phyloP scores from a whole-genome alignment of 345 rosid genomes.

The Luvunga scandens region DNA sequence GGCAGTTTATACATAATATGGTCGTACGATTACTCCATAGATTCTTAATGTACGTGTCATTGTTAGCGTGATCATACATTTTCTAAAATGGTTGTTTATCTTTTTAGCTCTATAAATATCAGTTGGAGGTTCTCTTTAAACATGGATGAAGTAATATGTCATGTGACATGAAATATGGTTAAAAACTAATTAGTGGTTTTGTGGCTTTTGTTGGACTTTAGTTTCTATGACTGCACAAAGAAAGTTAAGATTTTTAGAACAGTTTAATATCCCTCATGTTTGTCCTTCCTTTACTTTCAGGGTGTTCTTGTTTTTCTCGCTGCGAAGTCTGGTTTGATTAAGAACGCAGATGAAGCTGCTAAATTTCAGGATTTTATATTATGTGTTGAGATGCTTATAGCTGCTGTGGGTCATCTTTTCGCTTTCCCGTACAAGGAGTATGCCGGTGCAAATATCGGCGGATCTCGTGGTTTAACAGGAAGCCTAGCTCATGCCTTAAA shows the following conservation, averaged over 20 bases:
- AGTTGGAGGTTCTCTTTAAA: not conserved
- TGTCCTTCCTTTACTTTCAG: constrained; percentile 33
- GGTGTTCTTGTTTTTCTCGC: constrained; percentile 96
- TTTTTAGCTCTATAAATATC: not conserved
- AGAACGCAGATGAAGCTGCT: constrained; percentile 84
- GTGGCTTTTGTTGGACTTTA: not conserved
- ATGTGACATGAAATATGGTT: not conserved
- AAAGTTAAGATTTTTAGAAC: not conserved
- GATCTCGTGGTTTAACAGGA: constrained; percentile 62
- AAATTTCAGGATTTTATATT: constrained; percentile 83
- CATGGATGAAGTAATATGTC: not conserved
- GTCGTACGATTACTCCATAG: not conserved
- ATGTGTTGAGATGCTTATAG: constrained; percentile 97
- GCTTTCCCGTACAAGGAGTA: constrained; percentile 99
- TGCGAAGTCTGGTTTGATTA: constrained; percentile 83
- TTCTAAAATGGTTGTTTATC: not conserved
- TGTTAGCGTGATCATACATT: not conserved
- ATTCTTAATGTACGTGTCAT: too few relatives aligned
- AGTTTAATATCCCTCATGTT: not conserved
- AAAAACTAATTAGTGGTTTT: not conserved
- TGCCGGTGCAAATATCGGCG: constrained; percentile 90
- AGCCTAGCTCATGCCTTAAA: constrained; percentile 90
- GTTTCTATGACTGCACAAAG: not conserved
- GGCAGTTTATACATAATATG: not conserved
- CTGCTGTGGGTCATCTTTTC: constrained; percentile 89